Evolutionary conservation across 169 alveolate genomes (phyloP).

Genomic region (Eimeria brunetti): DNA sequence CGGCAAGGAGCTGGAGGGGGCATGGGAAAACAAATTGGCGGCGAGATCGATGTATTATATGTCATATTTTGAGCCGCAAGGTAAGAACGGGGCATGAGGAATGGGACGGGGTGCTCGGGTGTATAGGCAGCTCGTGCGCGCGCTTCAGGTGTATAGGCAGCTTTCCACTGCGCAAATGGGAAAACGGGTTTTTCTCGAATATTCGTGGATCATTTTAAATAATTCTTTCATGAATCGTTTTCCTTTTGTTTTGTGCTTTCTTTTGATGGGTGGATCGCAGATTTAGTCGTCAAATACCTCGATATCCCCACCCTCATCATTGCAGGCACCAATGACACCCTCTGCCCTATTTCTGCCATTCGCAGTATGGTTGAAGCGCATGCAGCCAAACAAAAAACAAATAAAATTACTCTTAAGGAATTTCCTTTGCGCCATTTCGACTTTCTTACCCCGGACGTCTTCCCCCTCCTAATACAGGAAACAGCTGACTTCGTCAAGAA

Average conservation of each 20-base stretch:
- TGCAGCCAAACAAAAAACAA: not conserved
- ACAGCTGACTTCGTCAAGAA: not conserved
- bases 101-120: not conserved
- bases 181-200: not conserved
- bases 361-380: not conserved
- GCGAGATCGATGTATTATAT: not conserved
- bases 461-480: not conserved
- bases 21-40: conserved; percentile 28
- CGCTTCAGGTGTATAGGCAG: conserved; percentile 3
- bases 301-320: conserved; percentile 16
- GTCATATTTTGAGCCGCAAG: not conserved
- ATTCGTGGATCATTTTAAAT: not conserved
- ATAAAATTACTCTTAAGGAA: not conserved
- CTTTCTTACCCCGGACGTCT: not conserved
- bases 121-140: not conserved
- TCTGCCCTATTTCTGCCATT: conserved; percentile 9
- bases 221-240: no score
- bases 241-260: not conserved
- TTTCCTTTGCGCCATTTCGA: conserved; percentile 10
- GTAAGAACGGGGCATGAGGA: not conserved
- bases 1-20: not conserved
- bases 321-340: conserved; percentile 4
- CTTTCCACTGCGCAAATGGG: not conserved
- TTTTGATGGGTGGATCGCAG: not conserved
- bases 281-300: not conserved